Evolutionary conservation across 306 rosid species (phyloP).

Genomic region (Lathyrus aphaca): DNA sequence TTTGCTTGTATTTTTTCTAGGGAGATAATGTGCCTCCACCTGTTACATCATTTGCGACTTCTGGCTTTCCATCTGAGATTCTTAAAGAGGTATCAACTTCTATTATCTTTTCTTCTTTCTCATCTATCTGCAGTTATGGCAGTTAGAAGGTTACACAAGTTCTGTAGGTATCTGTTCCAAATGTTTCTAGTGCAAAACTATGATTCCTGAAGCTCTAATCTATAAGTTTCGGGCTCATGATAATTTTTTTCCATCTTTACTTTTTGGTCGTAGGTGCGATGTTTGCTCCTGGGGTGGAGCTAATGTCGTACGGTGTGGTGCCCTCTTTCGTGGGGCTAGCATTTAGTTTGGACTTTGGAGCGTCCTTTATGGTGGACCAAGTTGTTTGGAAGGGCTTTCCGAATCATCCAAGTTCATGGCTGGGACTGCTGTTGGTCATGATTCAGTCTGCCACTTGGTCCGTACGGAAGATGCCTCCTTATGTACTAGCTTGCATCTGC

Average conservation of each 20-base stretch:
- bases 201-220: constrained; percentile 80
- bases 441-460: constrained; percentile 97
- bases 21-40: constrained; percentile 93
- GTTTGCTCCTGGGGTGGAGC: constrained; percentile 99
- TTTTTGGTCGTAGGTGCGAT: constrained; percentile 99
- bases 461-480: constrained; percentile 98
- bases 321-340: constrained; percentile 93
- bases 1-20: constrained; percentile 41
- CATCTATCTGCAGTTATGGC: constrained; percentile 37
- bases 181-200: constrained; percentile 60
- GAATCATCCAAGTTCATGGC: constrained; percentile 95
- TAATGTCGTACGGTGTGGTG: constrained; percentile 99
- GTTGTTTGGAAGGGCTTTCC: constrained; percentile 89
- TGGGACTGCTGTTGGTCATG: constrained; percentile 95
- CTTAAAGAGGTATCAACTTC: constrained; percentile 85
- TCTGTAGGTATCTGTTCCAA: constrained; percentile 47
- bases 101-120: constrained; percentile 17
- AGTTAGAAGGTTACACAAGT: constrained; percentile 49
- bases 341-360: constrained; percentile 80
- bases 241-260: constrained; percentile 75
- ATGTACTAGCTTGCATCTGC: constrained; percentile 93
- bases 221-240: constrained; percentile 77
- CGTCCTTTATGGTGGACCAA: constrained; percentile 95
- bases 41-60: constrained; percentile 65
- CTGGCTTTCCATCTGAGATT: constrained; percentile 89